Evolutionary conservation across 768 basidiomycete species (phyloP), one percentile per base, ranked within the genome.

Genomic region (Mycena galericulata): DNA sequence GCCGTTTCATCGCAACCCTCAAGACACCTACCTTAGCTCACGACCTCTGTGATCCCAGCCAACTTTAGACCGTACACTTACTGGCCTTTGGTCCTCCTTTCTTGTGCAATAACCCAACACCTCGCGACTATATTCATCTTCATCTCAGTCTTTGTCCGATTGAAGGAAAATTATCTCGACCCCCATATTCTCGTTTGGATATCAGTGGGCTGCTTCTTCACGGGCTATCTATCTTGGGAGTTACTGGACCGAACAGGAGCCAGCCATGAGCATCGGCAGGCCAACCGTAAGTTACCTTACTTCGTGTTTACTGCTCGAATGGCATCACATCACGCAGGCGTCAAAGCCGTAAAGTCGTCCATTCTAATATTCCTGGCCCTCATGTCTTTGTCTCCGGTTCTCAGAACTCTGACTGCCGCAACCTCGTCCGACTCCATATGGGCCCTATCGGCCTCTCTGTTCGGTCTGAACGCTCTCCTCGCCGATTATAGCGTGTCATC

Each of bases 371-470:
- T 97, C 75, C 86, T 98, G 26, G 88, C 94, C 9, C 86, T 99
- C 67, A 90, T 98, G 83, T 91, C 96, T 18, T 84, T 98, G 61
- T 92, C 96, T 4, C 98, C 98, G 17, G 93, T 98, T 12, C 83
- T 99, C 62, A 89, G 92, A 75, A 98, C 97, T 7, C 82, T 99
- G 75, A 97, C 96, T 30, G 93, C 94, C 41, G 95, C 97, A 27
- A 98, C 97, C 5, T 98, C 97, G 41, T 94, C 94, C 15, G 98
- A 99, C 78, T 96, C 96, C 30, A 97, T 99, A 71, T 98, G 96
- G 96, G 96, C 97, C 8, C 81, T 98, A 56, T 89, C 95, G n/a
- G 93, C 94, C 4, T 84, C 86, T 57, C 87, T 99, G 47, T 94
- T 98, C 78, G 82, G 89, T 58, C 82, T 98, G 41, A 95, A 97